phyloP scores from a whole-genome alignment of 2,329 filamentous ascomycete species.

The Diaporthe australafricana region DNA sequence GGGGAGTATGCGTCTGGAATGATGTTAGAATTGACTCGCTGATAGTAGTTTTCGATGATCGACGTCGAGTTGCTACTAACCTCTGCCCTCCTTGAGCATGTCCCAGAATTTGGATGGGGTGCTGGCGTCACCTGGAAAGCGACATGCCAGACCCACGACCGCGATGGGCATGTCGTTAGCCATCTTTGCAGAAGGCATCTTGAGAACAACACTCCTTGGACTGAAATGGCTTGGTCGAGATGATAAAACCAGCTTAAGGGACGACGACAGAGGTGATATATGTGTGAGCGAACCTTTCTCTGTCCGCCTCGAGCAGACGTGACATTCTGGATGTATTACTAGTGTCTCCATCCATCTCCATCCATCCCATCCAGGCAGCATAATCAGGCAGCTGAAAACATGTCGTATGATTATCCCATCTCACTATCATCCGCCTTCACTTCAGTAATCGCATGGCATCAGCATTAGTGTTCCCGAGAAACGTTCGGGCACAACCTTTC shows the following conservation, averaged over 20 bases:
- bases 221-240: constrained; percentile 5
- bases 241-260: not conserved
- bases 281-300: not conserved
- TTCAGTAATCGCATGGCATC: constrained; percentile 6
- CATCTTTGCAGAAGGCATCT: constrained; percentile 22
- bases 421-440: not conserved
- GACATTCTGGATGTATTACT: not conserved
- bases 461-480: constrained; percentile 1
- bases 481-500: not conserved
- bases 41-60: constrained; percentile 59
- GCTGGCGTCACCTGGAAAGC: constrained; percentile 50
- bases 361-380: not conserved
- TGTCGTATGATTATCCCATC: not conserved
- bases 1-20: constrained; percentile 44
- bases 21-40: constrained; percentile 50
- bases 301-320: not conserved
- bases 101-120: constrained; percentile 52
- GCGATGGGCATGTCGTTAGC: constrained; percentile 40
- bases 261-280: not conserved
- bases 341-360: too few species aligned
- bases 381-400: not conserved
- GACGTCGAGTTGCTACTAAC: constrained; percentile 51
- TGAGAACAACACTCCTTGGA: constrained; percentile 7
- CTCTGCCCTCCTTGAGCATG: constrained; percentile 53
- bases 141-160: constrained; percentile 43